Conservation (phyloP, 225 moss, liverwort and hornwort genomes). For the Physcomitrium patens region DNA sequence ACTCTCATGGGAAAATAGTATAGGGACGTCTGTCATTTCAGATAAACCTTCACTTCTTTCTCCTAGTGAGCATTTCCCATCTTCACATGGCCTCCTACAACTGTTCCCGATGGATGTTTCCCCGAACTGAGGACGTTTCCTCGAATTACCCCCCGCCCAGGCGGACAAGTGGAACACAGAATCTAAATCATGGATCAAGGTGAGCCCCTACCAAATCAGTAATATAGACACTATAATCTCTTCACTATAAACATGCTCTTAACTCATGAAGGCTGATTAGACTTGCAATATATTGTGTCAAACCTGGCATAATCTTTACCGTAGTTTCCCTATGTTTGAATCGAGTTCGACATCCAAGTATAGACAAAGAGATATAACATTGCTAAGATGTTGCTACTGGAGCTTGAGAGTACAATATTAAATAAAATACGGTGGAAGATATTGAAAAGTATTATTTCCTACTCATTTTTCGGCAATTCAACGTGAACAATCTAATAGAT, state of each 20-base stretch:
- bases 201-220: slow-evolving; percentile 18
- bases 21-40: slow-evolving; percentile 31
- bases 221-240: neutral
- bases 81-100: slow-evolving; percentile 39
- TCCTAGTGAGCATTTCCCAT: slow-evolving; percentile 12
- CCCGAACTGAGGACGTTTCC: neutral
- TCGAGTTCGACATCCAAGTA: neutral
- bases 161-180: neutral
- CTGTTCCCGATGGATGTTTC: neutral
- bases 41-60: slow-evolving; percentile 11
- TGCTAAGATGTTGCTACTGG: neutral
- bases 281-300: neutral
- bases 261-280: neutral
- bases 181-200: slow-evolving; percentile 1
- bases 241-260: neutral
- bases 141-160: neutral
- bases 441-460: neutral
- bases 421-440: neutral
- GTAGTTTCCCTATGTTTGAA: neutral
- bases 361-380: neutral
- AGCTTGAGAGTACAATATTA: neutral
- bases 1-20: slow-evolving; percentile 59
- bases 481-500: neutral
- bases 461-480: neutral
- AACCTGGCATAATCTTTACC: neutral